Evolutionary conservation across 106 monocot species (phyloP), one percentile per base, ranked within the genome.

Genomic region (Dendrobium chrysotoxum): DNA sequence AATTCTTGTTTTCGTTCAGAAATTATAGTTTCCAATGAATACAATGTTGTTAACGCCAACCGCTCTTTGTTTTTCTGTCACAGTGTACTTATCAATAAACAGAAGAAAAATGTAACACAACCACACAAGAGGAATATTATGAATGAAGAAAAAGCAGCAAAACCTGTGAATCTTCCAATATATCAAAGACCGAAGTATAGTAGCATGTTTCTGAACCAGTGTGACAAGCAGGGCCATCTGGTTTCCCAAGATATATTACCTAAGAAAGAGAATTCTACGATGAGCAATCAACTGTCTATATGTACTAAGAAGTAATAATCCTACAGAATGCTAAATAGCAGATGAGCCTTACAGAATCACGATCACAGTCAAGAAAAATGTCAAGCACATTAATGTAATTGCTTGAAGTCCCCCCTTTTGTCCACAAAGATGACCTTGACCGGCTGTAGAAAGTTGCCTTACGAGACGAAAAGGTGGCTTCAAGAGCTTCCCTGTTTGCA

Each of bases 391-490:
- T 89, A 70, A 99, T 99, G 78, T 93, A 95, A 79, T 99, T 99
- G 80, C 79, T 86, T 6, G 98, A 99, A 53, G 98, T 95, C 82
- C 93, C 98, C 42, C 98, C 98, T 66, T 99, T 99, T 54, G 93
- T 99, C 98, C 98, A 99, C 61, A 99, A 68, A 10, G 98, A 88
- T 11, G 92, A 89, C 41, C 95, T 84, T 5, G 98, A 99, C 2
- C 98, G 86, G 77, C 98, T 99, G 73, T 83, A 99, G 71, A 99
- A 99, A n/a, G 98, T 99, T 16, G 98, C 98, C 83, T 93, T 92
- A 7, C 77, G 75, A 44, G 95, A 91, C 15, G 84, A 83, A 70
- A 99, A 93, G 11, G 98, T 99, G 23, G 61, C 85, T 18, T 79
- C 85, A 76, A 99, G 85, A n/a, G 98, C 95, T 17, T 95, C 90